Base-by-base conservation (phyloP, 1,139 yeast species). In the Zygoascus meyerae region DNA sequence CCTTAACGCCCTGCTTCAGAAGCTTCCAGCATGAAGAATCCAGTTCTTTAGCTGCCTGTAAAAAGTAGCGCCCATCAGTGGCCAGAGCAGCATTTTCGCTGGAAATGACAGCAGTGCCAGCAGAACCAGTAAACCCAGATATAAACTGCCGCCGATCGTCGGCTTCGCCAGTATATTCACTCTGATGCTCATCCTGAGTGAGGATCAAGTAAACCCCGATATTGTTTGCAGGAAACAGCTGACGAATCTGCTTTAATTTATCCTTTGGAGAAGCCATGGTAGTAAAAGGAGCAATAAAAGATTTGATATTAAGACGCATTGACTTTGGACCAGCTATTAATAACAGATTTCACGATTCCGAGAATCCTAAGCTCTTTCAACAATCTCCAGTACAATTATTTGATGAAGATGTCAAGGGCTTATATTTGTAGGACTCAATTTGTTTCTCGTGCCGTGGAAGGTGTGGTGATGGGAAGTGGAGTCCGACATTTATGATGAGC, bases 21-120 rank as follows among this genome's bases (percentile, higher is more conserved):
- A 94, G 72, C 10, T 73, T 64, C 98, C 98, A 94, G 68, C 86
- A 86, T 67, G 86, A 86, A 17, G 55, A 43, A 63, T 87, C 97
- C 54, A 94, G 74, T 67, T 94, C 95, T 61, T 83, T 79, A 26
- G 78, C 69, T 1, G 98, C 98, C 67, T 94, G 98, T 55, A 80
- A 77, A 64, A 89, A 94, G 68, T 94, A 94, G 55, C 98, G 75
- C 10, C 97, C 97, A 66, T 94, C 98, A 0, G 98, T 94, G 9
- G 95, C 81, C 56, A 94, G 73, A 3, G 84, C 84, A 30, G 95
- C 92, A 54, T 79, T 73, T 8, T 84, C 83, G 28, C 49, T 46
- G n/a, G 97, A 83, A 37, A 92, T 73, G 36, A 94, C 75, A 2
- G 97, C 98, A 35, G 89, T 75, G 47, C 98, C 99, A 1, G 97